Conservation (phyloP, 441 rosid genomes). For the Sinapis alba region DNA sequence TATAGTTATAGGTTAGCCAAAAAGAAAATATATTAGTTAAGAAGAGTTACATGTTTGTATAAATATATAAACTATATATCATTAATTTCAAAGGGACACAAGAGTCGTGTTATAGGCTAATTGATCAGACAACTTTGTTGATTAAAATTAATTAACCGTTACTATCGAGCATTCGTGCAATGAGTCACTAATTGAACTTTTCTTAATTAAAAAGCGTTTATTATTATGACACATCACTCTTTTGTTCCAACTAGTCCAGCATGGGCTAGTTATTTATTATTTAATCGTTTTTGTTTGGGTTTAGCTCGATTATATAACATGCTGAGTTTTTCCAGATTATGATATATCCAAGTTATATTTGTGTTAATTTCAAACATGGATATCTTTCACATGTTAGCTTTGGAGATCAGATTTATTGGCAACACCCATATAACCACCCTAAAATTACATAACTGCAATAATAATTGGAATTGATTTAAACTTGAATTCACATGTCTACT, state of each 20-base stretch:
- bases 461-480: background rate
- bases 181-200: slow-evolving; percentile 27
- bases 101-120: slow-evolving; percentile 29
- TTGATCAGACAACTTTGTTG: background rate
- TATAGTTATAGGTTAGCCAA: slow-evolving; percentile 2
- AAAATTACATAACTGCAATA: background rate
- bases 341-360: background rate
- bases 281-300: background rate
- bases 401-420: background rate
- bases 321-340: background rate
- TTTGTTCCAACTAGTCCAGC: background rate
- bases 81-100: slow-evolving; percentile 26
- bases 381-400: background rate
- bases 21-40: background rate
- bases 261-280: background rate
- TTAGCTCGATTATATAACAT: background rate
- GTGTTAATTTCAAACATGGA: background rate
- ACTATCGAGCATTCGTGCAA: slow-evolving; percentile 19
- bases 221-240: background rate
- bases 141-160: background rate
- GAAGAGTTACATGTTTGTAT: slow-evolving; percentile 1
- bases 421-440: background rate
- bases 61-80: background rate
- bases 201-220: background rate
- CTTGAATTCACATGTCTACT: background rate